These are phyloP conservation scores for Aspergillus candidus DNA, from an alignment of 2,329 filamentous ascomycete species.

Conservation along the genomic window DNA sequence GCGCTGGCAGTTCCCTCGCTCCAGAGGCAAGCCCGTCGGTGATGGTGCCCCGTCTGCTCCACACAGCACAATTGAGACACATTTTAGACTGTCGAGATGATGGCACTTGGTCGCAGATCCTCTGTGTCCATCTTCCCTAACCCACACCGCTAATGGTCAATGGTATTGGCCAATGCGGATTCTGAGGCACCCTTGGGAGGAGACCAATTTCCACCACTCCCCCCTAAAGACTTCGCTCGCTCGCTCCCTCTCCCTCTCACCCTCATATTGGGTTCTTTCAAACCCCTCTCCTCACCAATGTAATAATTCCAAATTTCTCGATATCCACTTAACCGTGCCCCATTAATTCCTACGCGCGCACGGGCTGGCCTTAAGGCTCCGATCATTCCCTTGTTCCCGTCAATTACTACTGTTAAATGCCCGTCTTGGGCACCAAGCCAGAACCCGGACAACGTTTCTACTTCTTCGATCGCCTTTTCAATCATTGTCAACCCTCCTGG, in stretches of 20 bases:
- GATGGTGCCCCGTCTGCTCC: slow-evolving; percentile 2
- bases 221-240: not conserved
- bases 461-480: not conserved
- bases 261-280: not conserved
- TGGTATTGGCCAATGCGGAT: not conserved
- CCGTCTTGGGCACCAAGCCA: too few relatives aligned
- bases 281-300: not conserved
- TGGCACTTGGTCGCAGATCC: slow-evolving; percentile 3
- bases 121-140: slow-evolving; percentile 3
- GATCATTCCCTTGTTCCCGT: slow-evolving; percentile 1
- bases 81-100: slow-evolving; percentile 1
- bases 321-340: not conserved
- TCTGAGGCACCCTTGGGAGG: not conserved
- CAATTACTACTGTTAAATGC: not conserved
- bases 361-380: slow-evolving; percentile 3
- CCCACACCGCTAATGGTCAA: not conserved
- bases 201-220: slow-evolving; percentile 1
- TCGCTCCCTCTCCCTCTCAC: not conserved
- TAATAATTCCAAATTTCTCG: slow-evolving; percentile 2
- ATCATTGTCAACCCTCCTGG: too few relatives aligned
- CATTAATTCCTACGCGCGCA: slow-evolving; percentile 3
- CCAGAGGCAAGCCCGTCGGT: not conserved
- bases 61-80: not conserved
- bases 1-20: not conserved
- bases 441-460: not conserved